phyloP scores from a whole-genome alignment of 345 rosid genomes.

The Punica granatum region DNA sequence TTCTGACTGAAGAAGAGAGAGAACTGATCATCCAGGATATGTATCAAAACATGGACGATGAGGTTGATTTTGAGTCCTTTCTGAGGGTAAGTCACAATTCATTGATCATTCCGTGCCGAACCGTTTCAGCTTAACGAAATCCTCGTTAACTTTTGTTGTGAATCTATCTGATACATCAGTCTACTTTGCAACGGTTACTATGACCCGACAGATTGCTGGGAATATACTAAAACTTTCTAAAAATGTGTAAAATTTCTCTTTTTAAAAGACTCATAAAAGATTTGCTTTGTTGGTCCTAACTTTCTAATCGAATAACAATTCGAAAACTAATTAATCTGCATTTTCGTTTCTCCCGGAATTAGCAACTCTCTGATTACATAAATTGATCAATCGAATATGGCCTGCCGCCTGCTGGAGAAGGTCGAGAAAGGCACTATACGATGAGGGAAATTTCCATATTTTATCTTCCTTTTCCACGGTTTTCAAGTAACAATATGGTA shows the following conservation, averaged over 20 bases:
- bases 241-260: background rate
- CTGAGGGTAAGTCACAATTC: slow-evolving; percentile 43
- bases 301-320: background rate
- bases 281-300: background rate
- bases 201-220: background rate
- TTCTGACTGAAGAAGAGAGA: slow-evolving; percentile 64
- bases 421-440: background rate
- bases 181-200: background rate
- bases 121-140: background rate
- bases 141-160: background rate
- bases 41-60: slow-evolving; percentile 57
- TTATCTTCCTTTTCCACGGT: background rate
- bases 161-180: background rate
- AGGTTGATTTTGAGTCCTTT: slow-evolving; percentile 93
- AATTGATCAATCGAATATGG: background rate
- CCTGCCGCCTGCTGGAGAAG: background rate
- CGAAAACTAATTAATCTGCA: background rate
- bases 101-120: background rate
- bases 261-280: background rate
- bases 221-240: background rate
- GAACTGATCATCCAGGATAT: slow-evolving; percentile 53
- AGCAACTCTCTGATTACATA: background rate
- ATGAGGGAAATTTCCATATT: background rate
- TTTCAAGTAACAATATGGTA: background rate
- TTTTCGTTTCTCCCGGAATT: background rate